Evolutionary conservation across 345 rosid genomes (phyloP), one percentile per base, ranked within the genome.

Genomic region (Hirschfeldia incana): DNA sequence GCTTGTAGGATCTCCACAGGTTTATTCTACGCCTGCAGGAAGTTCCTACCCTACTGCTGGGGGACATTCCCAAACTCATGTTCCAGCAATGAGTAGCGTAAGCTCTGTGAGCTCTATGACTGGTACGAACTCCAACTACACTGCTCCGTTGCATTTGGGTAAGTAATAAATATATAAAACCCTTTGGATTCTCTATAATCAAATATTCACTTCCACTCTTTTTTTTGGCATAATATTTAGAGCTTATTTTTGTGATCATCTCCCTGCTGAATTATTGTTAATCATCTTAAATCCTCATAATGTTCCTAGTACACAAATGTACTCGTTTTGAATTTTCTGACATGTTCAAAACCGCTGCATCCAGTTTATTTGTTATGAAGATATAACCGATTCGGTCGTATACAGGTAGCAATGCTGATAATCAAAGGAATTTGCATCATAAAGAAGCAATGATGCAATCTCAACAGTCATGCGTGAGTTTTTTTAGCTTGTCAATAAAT

Each of bases 401-500:
- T 85, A 44, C 89, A 94, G 98, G 98, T 72, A 90, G 89, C 60
- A 94, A 81, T 89, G 93, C 94, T 83, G 99, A 91, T 82, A 91
- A 90, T 82, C 49, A 83, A 21, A 88, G 93, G 90, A 98, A 93
- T 81, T 66, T 94, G 85, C 99, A 93, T 75, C 97, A 88, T 81
- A 91, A 94, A 81, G 99, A 94, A 65, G 93, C 92, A 55, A 85
- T 93, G 96, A 91, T 94, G 96, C 98, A 91, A 83, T 89, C 97
- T 78, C 98, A 94, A 85, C 97, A 90, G 79, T 94, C 90, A 81
- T 87, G 93, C 66, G 99, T 95, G 83, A 85, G 98, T 81, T 39
- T 39, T 30, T 62, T 30, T 58, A 32, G 72, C 62, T 8, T 67
- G 30, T 75, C 12, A 59, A 73, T 33, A 64, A 42, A 37, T 69